Evolutionary conservation across 257 asterid genomes (phyloP).

Genomic region (Scutellaria barbata): DNA sequence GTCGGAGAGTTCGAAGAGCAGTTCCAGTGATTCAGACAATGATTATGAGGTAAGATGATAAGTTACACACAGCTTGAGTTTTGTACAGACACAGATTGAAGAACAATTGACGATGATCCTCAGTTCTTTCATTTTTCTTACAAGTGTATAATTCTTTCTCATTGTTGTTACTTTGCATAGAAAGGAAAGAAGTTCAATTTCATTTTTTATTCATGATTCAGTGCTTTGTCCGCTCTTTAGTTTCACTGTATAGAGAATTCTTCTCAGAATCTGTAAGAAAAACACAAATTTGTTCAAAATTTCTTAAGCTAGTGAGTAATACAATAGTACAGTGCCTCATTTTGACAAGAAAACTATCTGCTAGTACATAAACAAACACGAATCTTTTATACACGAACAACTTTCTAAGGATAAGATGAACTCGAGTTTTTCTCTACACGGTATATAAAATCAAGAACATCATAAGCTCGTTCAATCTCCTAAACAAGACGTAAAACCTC

Average conservation of each 20-base stretch:
- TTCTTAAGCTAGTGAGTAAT: not conserved
- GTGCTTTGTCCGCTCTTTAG: no score
- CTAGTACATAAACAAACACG: conserved; percentile 20
- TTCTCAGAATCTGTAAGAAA: not conserved
- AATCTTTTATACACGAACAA: conserved; percentile 38
- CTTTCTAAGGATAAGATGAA: conserved; percentile 8
- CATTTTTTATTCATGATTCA: conserved; percentile 8
- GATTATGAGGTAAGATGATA: conserved; percentile 42
- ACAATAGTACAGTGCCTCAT: conserved; percentile 11
- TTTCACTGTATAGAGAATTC: not conserved
- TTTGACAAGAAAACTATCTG: not conserved
- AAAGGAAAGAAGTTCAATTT: conserved; percentile 22
- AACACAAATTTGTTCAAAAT: not conserved
- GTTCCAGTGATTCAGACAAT: conserved; percentile 53
- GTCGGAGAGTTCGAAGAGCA: conserved; percentile 59
- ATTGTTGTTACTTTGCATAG: conserved; percentile 33
- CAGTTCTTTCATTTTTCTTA: conserved; percentile 38
- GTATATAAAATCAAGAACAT: conserved; percentile 23
- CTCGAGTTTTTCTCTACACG: conserved; percentile 27
- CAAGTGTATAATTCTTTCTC: conserved; percentile 40
- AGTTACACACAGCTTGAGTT: conserved; percentile 17
- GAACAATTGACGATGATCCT: conserved; percentile 25
- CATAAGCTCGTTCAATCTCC: conserved; percentile 38
- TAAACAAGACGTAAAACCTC: not conserved
- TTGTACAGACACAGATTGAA: conserved; percentile 41